phyloP scores from a whole-genome alignment of 2,329 filamentous ascomycete genomes.

The Venturia aucupariae region DNA sequence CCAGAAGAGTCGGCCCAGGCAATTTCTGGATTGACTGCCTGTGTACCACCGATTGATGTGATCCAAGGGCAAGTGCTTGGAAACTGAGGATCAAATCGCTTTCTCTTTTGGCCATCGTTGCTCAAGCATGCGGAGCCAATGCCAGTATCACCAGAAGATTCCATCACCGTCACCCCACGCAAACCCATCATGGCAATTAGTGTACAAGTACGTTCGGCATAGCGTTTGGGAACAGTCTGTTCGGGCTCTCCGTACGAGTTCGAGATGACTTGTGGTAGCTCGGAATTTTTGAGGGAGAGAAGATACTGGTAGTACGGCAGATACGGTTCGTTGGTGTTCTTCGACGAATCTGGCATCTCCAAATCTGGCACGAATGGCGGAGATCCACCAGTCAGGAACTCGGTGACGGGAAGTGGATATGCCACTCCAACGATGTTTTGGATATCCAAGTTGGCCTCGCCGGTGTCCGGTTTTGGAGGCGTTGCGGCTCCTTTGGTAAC shows the following conservation, averaged over 20 bases:
- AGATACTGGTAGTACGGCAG: conserved; percentile 31
- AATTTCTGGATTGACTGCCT: conserved; percentile 20
- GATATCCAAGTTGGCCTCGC: conserved; percentile 10
- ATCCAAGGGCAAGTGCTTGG: conserved; percentile 40
- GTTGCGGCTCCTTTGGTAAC: conserved; percentile 4
- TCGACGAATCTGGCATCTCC: conserved; percentile 32
- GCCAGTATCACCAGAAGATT: conserved; percentile 31
- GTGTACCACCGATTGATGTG: conserved; percentile 33
- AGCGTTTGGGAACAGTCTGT: conserved; percentile 28
- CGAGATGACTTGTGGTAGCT: conserved; percentile 29
- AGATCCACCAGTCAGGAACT: conserved; percentile 11
- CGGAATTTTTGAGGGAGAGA: conserved; percentile 23
- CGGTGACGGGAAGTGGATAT: conserved; percentile 8
- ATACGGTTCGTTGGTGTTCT: conserved; percentile 40
- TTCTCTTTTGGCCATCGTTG: conserved; percentile 36
- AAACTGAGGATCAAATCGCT: conserved; percentile 37
- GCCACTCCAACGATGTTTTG: conserved; percentile 5
- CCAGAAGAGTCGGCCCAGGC: conserved; percentile 31
- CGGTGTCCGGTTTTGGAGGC: background rate
- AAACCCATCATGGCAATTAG: conserved; percentile 28
- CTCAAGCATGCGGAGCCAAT: conserved; percentile 33
- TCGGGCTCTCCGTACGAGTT: conserved; percentile 34
- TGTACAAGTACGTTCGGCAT: conserved; percentile 30
- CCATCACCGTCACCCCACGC: conserved; percentile 32
- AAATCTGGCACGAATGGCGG: conserved; percentile 36